A percentile compares a stretch with the other conserved stretches of the same genome.
These are phyloP conservation scores for Pharnaceum exiguum DNA, from an alignment of 148 eudicot species.

Conservation along the genomic window DNA sequence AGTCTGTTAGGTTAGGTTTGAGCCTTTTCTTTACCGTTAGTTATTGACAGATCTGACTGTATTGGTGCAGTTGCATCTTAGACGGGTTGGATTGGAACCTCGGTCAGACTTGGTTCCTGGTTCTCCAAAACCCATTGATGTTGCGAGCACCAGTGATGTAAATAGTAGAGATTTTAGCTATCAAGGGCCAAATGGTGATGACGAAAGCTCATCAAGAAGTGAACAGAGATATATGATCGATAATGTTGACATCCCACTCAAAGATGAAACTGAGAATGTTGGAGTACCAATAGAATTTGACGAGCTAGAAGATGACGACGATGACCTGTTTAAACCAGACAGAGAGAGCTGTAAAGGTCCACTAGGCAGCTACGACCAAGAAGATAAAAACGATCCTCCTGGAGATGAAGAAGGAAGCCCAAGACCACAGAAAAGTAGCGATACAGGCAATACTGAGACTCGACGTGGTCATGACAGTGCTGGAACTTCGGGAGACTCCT, in stretches of 20 bases:
- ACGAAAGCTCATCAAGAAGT: conserved; percentile 17
- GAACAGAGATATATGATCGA: conserved; percentile 5
- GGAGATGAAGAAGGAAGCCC: conserved; percentile 35
- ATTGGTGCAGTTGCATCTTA: conserved; percentile 67
- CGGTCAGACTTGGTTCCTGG: conserved; percentile 63
- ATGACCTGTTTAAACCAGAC: background rate
- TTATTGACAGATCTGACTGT: background rate
- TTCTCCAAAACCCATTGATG: conserved; percentile 10
- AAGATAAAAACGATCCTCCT: conserved; percentile 42
- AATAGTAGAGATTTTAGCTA: conserved; percentile 7
- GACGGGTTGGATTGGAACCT: conserved; percentile 90
- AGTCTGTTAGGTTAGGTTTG: background rate
- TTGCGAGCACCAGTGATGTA: background rate
- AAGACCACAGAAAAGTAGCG: conserved; percentile 18
- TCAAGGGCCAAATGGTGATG: background rate
- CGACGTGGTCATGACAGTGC: background rate
- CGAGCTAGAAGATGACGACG: conserved; percentile 16
- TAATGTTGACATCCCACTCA: background rate
- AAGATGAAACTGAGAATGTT: background rate
- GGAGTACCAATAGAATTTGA: conserved; percentile 25
- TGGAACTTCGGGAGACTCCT: conserved; percentile 12
- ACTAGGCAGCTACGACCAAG: conserved; percentile 28
- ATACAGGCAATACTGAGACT: background rate
- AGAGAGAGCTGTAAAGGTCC: conserved; percentile 21
- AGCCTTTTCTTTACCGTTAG: background rate